Percentiles rank a stretch among this genome's conserved stretches.
Conservation (phyloP, 768 basidiomycete species). For the Suillus subalutaceus region DNA sequence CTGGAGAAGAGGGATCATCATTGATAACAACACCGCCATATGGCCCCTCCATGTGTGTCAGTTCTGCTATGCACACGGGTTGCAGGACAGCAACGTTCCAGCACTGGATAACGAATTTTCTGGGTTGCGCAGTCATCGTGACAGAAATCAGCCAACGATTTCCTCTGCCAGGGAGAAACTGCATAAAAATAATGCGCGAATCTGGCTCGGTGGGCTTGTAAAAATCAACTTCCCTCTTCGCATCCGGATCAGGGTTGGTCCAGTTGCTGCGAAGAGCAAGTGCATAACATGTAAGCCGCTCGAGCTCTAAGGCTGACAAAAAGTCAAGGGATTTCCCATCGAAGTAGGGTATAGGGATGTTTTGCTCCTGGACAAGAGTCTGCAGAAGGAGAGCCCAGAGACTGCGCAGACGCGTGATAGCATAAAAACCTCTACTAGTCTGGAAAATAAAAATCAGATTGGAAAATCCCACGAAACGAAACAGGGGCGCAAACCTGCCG, state of each 20-base stretch:
- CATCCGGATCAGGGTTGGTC: conserved; percentile 43
- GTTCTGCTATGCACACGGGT: conserved; percentile 47
- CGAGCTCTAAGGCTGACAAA: conserved; percentile 48
- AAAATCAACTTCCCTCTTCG: conserved; percentile 31
- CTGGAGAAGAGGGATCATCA: conserved; percentile 35
- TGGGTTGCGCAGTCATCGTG: conserved; percentile 26
- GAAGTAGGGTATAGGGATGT: conserved; percentile 52
- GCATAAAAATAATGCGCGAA: conserved; percentile 45
- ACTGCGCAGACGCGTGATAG: conserved; percentile 46
- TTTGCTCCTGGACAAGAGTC: conserved; percentile 41
- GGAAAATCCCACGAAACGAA: neutral
- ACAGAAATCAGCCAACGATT: conserved; percentile 52
- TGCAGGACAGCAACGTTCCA: conserved; percentile 50
- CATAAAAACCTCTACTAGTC: conserved; percentile 49
- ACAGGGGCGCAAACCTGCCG: conserved; percentile 43
- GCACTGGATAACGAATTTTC: conserved; percentile 48
- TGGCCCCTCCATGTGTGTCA: conserved; percentile 32
- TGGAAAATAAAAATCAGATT: conserved; percentile 23
- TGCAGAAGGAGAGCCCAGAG: conserved; percentile 54
- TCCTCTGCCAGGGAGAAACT: conserved; percentile 48
- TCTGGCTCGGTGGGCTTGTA: conserved; percentile 22
- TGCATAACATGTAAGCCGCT: conserved; percentile 42
- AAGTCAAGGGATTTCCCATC: conserved; percentile 31
- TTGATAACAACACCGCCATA: conserved; percentile 53
- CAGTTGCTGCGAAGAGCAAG: conserved; percentile 52